A percentile compares a stretch with the other conserved stretches of the same genome.
Conservation (phyloP, 352 stramenopile genomes). For the Pythium vanterpoolii region DNA sequence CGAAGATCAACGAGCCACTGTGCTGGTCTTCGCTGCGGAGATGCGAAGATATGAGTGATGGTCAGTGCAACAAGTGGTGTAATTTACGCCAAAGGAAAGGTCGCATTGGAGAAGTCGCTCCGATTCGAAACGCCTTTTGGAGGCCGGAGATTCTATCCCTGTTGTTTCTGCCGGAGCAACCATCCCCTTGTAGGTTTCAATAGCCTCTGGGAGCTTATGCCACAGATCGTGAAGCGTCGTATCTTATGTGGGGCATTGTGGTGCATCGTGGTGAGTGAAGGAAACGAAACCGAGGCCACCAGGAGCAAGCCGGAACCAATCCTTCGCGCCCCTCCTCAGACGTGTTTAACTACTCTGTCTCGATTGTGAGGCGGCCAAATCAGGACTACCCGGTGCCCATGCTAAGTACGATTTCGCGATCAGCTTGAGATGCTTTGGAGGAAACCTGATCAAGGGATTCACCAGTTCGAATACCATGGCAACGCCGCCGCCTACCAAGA, state of each 20-base stretch:
- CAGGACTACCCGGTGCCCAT: no score
- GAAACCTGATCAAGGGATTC: neutral
- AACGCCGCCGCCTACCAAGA: neutral
- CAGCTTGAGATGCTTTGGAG: neutral
- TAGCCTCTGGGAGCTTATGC: neutral
- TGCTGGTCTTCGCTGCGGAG: neutral
- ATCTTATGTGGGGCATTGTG: neutral
- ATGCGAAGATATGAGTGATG: conserved; percentile 7
- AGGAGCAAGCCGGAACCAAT: conserved; percentile 14
- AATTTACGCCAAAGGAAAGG: neutral
- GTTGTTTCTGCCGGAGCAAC: neutral
- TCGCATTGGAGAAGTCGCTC: neutral
- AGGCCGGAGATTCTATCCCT: neutral
- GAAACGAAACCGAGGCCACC: neutral
- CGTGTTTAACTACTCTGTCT: neutral
- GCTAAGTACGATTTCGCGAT: no score
- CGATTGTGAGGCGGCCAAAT: neutral
- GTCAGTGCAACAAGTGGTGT: neutral
- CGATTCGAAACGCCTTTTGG: neutral
- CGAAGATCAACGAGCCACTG: neutral
- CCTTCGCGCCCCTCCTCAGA: neutral
- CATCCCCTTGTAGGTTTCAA: neutral
- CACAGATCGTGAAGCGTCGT: conserved; percentile 10
- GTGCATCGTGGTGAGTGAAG: neutral
- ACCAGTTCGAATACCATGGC: neutral